Evolutionary conservation across 192 early-diverging fungal species (phyloP).

Genomic region (Mortierella antarctica): DNA sequence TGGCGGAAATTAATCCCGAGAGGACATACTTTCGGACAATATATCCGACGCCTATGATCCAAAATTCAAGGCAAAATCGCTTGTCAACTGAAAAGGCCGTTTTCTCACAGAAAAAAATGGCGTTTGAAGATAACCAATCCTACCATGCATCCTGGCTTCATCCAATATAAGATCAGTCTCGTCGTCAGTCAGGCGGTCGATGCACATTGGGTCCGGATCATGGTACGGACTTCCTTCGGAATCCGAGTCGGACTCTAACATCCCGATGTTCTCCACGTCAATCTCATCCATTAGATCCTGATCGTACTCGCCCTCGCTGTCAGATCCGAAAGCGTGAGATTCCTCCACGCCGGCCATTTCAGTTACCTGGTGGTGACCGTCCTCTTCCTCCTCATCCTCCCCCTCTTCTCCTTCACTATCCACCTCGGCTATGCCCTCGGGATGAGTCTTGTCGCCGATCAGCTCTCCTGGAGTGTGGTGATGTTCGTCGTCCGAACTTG

Average conservation of each 20-base stretch:
- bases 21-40: slow-evolving; percentile 35
- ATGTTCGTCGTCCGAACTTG: slow-evolving; percentile 2
- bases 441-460: neutral
- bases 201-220: slow-evolving; percentile 35
- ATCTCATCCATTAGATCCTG: slow-evolving; percentile 29
- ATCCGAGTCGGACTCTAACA: slow-evolving; percentile 29
- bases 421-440: too few relatives aligned
- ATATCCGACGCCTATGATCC: slow-evolving; percentile 19
- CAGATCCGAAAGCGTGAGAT: neutral
- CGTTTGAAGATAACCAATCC: neutral
- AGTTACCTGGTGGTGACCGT: neutral
- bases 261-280: slow-evolving; percentile 27
- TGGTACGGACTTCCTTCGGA: slow-evolving; percentile 18
- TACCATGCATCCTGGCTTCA: slow-evolving; percentile 39
- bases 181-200: slow-evolving; percentile 30
- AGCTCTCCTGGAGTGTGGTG: neutral
- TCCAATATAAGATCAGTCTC: slow-evolving; percentile 25
- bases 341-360: neutral
- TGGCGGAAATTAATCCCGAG: slow-evolving; percentile 19
- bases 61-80: neutral
- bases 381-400: slow-evolving; percentile 10
- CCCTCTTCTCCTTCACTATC: neutral
- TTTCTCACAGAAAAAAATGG: neutral
- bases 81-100: neutral
- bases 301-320: slow-evolving; percentile 13